Evolutionary conservation across 768 basidiomycete species (phyloP).

Genomic region (Melanogaster broomeanus): DNA sequence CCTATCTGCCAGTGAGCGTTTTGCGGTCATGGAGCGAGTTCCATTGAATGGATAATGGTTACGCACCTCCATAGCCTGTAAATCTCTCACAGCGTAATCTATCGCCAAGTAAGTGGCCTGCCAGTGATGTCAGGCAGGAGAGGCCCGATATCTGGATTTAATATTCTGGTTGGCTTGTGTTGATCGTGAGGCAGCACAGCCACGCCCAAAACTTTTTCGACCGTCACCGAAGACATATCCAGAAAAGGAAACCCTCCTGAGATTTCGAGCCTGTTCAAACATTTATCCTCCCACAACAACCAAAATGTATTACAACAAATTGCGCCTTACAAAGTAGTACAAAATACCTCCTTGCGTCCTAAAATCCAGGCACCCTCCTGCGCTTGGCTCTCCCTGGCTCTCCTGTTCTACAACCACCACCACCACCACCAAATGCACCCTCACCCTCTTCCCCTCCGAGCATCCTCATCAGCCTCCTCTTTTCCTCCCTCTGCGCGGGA

Average conservation of each 20-base stretch:
- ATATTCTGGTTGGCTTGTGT: too few relatives aligned
- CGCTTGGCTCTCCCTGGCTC: slow-evolving; percentile 9
- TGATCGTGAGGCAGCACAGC: not conserved
- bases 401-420: slow-evolving; percentile 18
- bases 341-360: not conserved
- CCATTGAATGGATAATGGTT: not conserved
- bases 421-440: slow-evolving; percentile 12
- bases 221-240: not conserved
- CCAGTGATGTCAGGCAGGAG: too few relatives aligned
- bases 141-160: too few relatives aligned
- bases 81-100: not conserved
- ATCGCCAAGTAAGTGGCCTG: too few relatives aligned
- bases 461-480: slow-evolving; percentile 56
- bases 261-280: too few relatives aligned
- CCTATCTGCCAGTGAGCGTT: slow-evolving; percentile 62
- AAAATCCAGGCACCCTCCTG: slow-evolving; percentile 7
- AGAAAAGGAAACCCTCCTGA: not conserved
- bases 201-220: not conserved
- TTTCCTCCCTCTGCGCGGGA: slow-evolving; percentile 61
- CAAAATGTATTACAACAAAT: too few relatives aligned
- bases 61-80: slow-evolving; percentile 19
- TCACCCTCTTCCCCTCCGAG: slow-evolving; percentile 34
- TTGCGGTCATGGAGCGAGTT: slow-evolving; percentile 19
- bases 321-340: too few relatives aligned
- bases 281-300: too few relatives aligned